Conservation (phyloP, 495 filamentous ascomycete species). For the Xylaria sp. region DNA sequence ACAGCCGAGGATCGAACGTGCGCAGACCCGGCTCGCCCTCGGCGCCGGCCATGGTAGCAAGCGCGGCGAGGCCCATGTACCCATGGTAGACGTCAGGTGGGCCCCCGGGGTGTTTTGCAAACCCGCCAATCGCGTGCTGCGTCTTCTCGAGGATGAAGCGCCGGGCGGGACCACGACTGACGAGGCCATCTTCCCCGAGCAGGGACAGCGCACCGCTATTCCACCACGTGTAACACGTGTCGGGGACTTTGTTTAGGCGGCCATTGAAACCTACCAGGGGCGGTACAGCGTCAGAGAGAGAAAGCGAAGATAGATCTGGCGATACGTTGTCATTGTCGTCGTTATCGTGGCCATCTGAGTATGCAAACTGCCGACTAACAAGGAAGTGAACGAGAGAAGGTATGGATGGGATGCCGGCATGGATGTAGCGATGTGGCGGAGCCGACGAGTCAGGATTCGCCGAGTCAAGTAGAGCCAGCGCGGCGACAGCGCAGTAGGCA, state of each 20-base stretch:
- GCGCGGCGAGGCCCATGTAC: slow-evolving; percentile 82
- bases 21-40: slow-evolving; percentile 57
- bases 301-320: slow-evolving; percentile 48
- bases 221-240: slow-evolving; percentile 98
- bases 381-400: slow-evolving; percentile 49
- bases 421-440: slow-evolving; percentile 42
- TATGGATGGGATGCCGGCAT: slow-evolving; percentile 45
- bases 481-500: slow-evolving; percentile 82
- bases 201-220: slow-evolving; percentile 74
- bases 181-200: slow-evolving; percentile 66
- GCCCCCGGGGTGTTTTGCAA: slow-evolving; percentile 81
- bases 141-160: slow-evolving; percentile 85
- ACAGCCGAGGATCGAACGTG: slow-evolving; percentile 71
- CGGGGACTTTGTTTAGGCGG: slow-evolving; percentile 82
- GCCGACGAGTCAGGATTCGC: slow-evolving; percentile 36
- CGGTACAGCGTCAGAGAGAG: slow-evolving; percentile 37
- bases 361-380: slow-evolving; percentile 69
- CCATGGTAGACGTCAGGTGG: slow-evolving; percentile 91
- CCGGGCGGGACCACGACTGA: slow-evolving; percentile 66
- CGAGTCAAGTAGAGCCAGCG: slow-evolving; percentile 71
- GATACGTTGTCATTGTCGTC: slow-evolving; percentile 42
- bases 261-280: slow-evolving; percentile 75
- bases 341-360: slow-evolving; percentile 59
- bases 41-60: slow-evolving; percentile 66
- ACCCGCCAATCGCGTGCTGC: slow-evolving; percentile 91